phyloP scores from a whole-genome alignment of 257 asterid genomes.

The Dorcoceras hygrometricum region DNA sequence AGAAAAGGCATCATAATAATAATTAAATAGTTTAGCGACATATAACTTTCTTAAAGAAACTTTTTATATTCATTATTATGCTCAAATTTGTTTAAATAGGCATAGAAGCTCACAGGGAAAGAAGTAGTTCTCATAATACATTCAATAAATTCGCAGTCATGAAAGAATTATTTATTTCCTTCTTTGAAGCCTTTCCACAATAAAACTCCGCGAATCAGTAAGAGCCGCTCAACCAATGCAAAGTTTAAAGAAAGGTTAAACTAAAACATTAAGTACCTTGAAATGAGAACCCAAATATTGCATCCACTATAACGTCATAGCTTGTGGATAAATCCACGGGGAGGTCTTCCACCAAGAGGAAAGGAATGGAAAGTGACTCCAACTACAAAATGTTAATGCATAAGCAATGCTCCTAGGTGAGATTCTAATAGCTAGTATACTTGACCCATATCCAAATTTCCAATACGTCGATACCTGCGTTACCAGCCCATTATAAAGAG shows the following conservation, averaged over 20 bases:
- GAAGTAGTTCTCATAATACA: slow-evolving; percentile 3
- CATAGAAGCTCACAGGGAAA: background rate
- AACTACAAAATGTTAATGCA: slow-evolving; percentile 54
- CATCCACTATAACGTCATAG: slow-evolving; percentile 80
- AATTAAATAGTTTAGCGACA: no score
- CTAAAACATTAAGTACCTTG: slow-evolving; percentile 48
- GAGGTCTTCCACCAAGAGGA: slow-evolving; percentile 75
- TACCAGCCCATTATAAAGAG: slow-evolving; percentile 74
- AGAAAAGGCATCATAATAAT: no score
- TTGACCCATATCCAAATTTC: slow-evolving; percentile 9
- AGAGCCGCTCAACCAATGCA: slow-evolving; percentile 18
- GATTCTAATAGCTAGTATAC: background rate
- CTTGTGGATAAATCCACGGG: slow-evolving; percentile 63
- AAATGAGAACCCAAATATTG: slow-evolving; percentile 91
- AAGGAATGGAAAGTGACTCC: slow-evolving; percentile 76
- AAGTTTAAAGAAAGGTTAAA: background rate
- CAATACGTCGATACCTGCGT: slow-evolving; percentile 57
- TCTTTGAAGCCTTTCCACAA: slow-evolving; percentile 9
- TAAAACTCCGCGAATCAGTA: slow-evolving; percentile 18
- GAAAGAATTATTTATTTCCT: background rate
- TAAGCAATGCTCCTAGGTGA: slow-evolving; percentile 32
- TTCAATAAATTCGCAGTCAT: background rate
- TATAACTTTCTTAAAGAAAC: no score
- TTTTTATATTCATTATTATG: no score
- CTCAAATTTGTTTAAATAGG: no score